Conservation (phyloP, 1,284 basidiomycete species). For the Ustilago bromivora region DNA sequence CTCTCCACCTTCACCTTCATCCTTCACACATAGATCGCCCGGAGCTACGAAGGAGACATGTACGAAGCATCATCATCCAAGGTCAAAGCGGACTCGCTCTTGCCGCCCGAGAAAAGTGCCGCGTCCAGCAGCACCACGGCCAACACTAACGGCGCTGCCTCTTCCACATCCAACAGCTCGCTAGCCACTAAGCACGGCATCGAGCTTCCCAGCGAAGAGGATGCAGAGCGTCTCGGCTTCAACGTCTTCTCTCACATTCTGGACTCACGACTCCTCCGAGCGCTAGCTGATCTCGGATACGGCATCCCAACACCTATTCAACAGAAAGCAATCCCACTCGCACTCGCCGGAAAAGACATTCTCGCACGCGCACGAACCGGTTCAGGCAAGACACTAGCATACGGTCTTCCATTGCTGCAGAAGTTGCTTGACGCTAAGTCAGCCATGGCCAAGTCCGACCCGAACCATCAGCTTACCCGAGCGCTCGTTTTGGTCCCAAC, state of each 20-base stretch:
- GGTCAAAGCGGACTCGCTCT: conserved; percentile 45
- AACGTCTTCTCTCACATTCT: conserved; percentile 76
- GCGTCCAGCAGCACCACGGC: background rate
- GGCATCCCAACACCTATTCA: conserved; percentile 85
- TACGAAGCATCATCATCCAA: conserved; percentile 42
- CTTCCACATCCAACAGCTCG: conserved; percentile 8
- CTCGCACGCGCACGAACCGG: conserved; percentile 94
- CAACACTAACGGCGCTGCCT: conserved; percentile 11
- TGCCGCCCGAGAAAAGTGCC: conserved; percentile 16
- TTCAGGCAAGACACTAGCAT: conserved; percentile 96
- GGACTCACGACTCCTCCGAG: conserved; percentile 79
- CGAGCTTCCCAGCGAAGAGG: conserved; percentile 43
- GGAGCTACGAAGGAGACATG: conserved; percentile 11
- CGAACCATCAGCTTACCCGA: conserved; percentile 76
- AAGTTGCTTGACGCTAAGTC: conserved; percentile 85
- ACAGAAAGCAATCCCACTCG: conserved; percentile 81
- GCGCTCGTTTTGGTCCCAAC: conserved; percentile 93
- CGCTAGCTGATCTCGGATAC: conserved; percentile 84
- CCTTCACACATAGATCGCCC: background rate
- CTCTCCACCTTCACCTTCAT: background rate
- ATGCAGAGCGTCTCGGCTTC: conserved; percentile 51
- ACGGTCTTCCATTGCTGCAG: conserved; percentile 89
- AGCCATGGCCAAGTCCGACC: conserved; percentile 68
- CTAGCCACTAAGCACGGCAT: conserved; percentile 35
- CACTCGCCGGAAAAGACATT: conserved; percentile 90